phyloP scores from a whole-genome alignment of 768 basidiomycete genomes.

The Tulasnella sp. region DNA sequence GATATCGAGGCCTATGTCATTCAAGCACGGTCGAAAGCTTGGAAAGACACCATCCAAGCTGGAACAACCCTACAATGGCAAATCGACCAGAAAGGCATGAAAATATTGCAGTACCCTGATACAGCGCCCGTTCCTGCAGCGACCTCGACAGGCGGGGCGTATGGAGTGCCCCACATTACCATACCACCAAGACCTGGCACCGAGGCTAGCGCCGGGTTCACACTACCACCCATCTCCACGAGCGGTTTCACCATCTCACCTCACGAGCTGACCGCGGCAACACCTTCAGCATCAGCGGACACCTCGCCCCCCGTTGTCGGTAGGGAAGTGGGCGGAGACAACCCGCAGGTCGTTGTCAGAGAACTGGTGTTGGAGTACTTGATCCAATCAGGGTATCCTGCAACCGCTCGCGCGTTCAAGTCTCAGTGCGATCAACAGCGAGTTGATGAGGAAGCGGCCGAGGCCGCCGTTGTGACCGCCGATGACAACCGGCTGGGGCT shows the following conservation, averaged over 20 bases:
- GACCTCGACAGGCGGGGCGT: neutral
- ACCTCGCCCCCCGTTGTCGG: constrained; percentile 6
- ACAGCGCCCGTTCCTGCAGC: neutral
- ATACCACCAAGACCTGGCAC: constrained; percentile 1
- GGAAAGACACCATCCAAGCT: constrained; percentile 60
- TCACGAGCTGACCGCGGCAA: neutral
- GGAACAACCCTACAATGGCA: constrained; percentile 38
- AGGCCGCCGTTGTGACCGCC: constrained; percentile 33
- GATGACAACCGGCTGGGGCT: constrained; percentile 27
- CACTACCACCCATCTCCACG: constrained; percentile 1
- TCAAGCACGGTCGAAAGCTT: constrained; percentile 65
- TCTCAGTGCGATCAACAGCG: constrained; percentile 47
- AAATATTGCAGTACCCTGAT: neutral
- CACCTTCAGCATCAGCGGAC: neutral
- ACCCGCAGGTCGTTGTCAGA: constrained; percentile 63
- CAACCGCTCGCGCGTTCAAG: constrained; percentile 69
- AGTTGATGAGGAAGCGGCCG: neutral
- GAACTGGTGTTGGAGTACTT: constrained; percentile 80
- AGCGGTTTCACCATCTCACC: constrained; percentile 20
- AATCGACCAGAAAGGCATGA: constrained; percentile 23
- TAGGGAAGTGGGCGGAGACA: constrained; percentile 48
- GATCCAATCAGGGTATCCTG: constrained; percentile 80
- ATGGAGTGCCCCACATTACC: neutral
- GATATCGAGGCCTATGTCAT: constrained; percentile 89
- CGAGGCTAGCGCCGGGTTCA: neutral